Evolutionary conservation across 2,329 filamentous ascomycete genomes (phyloP), one percentile per base, ranked within the genome.

Genomic region (Fonsecaea nubica): DNA sequence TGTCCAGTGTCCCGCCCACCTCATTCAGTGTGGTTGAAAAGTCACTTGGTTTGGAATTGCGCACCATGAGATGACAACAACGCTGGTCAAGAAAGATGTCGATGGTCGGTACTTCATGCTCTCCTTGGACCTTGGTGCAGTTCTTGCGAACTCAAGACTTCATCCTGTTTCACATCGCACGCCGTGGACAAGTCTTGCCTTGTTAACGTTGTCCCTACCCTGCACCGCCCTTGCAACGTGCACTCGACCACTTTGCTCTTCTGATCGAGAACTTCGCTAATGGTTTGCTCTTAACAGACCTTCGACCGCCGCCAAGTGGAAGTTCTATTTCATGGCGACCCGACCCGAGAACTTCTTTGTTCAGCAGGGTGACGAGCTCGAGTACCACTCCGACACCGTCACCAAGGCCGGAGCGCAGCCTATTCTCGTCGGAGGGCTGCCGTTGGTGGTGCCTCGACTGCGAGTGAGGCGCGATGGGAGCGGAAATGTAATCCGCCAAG

Each of bases 271-370:
- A 12, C 30, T 33, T 58, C 42, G 10, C 56, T 58, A 48, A 58
- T 21, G 15, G 13, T n/a, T 32, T 45, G 13, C 2, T 30, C 15
- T 58, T 21, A 38, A 45, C 18, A 58, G 56, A 13, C 56, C 56
- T 10, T 21, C 21, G 9, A 45, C 15, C 7, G 56, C 36, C 18
- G 32, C 18, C 25, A 36, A 6, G 13, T 50, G 13, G 30, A 60
- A 60, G 45, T 52, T 60, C n/a, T 36, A 5, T n/a, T 15, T 25
- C 25, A 18, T 60, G 58, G 58, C 58, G 7, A 60, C 13, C 8
- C 21, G 42, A 2, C 30, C 21, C 2, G 52, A 55, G 30, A 7
- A 4, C 15, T 60, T 50, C 40, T 60, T 60, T 12, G 58, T 60
- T 45, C 38, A 9, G 30, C 15, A 10, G 0, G 58, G 58, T 4